Evolutionary conservation across 169 alveolate genomes (phyloP).

Genomic region (Blepharisma undulans): DNA sequence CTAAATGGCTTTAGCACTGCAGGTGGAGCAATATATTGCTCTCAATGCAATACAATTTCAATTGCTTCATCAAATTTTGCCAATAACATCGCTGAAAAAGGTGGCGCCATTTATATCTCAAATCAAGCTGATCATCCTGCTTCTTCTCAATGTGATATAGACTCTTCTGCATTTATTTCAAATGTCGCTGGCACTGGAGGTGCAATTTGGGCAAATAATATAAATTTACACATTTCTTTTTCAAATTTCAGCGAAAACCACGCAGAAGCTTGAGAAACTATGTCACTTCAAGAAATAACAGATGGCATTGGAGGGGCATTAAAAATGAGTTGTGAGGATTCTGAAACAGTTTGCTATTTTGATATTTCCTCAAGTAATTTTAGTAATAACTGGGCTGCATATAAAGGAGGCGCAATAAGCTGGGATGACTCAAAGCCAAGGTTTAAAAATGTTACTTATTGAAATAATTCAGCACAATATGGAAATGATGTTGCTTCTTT

Average conservation of each 20-base stretch:
- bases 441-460: background rate
- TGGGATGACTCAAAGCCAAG: background rate
- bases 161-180: background rate
- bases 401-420: background rate
- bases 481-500: constrained; percentile 24
- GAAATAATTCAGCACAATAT: background rate
- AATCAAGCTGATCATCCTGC: background rate
- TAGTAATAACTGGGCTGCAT: background rate
- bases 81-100: background rate
- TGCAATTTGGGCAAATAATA: background rate
- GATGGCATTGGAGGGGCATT: background rate
- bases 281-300: background rate
- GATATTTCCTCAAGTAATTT: background rate
- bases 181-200: background rate
- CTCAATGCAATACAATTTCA: background rate
- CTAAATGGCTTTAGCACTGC: background rate
- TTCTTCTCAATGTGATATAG: background rate
- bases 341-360: background rate
- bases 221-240: too few species aligned
- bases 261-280: background rate
- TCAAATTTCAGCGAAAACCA: background rate
- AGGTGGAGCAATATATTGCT: background rate
- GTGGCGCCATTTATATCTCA: background rate
- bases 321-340: background rate
- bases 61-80: background rate